A percentile compares a stretch with the other conserved stretches of the same genome.
Evolutionary conservation across 495 filamentous ascomycete species (phyloP).

Genomic region (Annulohypoxylon bovei): DNA sequence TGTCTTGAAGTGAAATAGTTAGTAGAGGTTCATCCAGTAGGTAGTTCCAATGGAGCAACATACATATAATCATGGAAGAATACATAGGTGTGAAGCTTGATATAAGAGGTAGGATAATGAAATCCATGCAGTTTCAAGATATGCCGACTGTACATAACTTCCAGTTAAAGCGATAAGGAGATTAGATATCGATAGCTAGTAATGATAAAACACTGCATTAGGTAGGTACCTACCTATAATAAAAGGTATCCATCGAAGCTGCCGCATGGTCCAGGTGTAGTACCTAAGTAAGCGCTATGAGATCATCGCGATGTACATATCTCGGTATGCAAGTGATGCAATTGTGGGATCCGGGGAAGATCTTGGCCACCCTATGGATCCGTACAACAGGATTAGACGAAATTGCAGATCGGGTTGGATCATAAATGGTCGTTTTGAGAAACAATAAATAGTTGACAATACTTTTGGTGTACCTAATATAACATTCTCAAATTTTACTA

Average conservation of each 20-base stretch:
- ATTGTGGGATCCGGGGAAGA: conserved; percentile 39
- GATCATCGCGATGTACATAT: conserved; percentile 20
- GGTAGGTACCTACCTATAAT: no score
- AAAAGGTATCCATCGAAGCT: conserved; percentile 15
- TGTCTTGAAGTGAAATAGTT: background rate
- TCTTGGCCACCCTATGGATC: conserved; percentile 8
- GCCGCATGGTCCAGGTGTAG: conserved; percentile 1
- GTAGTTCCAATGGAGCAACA: background rate
- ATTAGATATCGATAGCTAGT: background rate
- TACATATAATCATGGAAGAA: background rate
- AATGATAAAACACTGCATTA: background rate
- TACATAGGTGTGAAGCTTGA: background rate
- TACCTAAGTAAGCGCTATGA: background rate
- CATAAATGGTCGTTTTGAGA: background rate
- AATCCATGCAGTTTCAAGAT: background rate
- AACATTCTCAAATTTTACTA: background rate
- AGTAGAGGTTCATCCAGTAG: background rate
- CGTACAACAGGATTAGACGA: conserved; percentile 6
- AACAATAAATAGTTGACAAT: background rate
- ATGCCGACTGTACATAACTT: no score
- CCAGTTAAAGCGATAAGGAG: background rate
- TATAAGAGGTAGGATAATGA: background rate
- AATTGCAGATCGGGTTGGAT: conserved; percentile 9
- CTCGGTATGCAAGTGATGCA: conserved; percentile 40
- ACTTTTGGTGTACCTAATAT: background rate